Evolutionary conservation across 352 stramenopile species (phyloP), one percentile per base, ranked within the genome.

Genomic region (Halophytophthora batemanensis): DNA sequence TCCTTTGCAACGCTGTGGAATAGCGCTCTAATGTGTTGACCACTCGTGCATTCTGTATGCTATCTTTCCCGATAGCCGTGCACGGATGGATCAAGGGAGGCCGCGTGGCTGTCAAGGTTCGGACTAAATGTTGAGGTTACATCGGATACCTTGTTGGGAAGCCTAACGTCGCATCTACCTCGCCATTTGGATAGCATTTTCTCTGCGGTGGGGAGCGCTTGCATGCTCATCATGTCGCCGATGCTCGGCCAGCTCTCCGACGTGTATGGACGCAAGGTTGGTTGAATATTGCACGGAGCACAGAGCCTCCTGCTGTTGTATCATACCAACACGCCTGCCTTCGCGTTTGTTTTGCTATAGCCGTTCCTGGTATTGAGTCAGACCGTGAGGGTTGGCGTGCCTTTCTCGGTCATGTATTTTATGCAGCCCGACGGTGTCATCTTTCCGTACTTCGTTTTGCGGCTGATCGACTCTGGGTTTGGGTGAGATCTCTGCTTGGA

Each of bases 221-320:
- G 71, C 28, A 74, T 87, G 43, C 81, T 93, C 41, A 68, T 90
- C 47, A 35, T 90, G 35, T 82, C 82, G 22, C 74, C 82, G 15
- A 74, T 87, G 33, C 63, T 93, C 2, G 82, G 82, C 1, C 80
- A 88, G 53, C 76, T 74, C 14, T 93, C 82, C 0, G 82, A 93
- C 54, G 51, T 71, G 3, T 86, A 87, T 56, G 82, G 82, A 21
- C 76, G 82, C 45, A 93, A 90, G 77, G 82, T 93, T 50, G 23
- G 45, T 28, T 2, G 12, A 8, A 33, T 12, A 35, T 37, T 40
- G 13, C 13, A 49, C 45, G 4, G 25, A 10, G 25, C 25, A 31
- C 25, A 31, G 25, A 31, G 8, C 25, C 41, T 53, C 7, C 12
- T 39, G 25, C 47, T 17, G 17, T 38, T 25, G 25, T 7, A 34